phyloP scores from a whole-genome alignment of 2,329 filamentous ascomycete genomes.

The Trichoderma semiorbis region DNA sequence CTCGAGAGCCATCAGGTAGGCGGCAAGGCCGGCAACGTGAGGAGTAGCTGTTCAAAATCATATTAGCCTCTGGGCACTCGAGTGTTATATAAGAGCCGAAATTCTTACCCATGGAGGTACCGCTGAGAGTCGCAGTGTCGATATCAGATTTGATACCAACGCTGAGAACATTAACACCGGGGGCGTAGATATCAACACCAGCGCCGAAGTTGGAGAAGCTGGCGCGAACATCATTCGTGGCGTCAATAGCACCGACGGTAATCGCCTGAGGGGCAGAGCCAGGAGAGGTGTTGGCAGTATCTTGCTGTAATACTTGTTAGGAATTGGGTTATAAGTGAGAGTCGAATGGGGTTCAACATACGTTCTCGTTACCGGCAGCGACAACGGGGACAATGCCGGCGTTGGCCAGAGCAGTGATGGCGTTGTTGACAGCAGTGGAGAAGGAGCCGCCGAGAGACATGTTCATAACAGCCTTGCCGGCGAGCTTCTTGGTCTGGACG shows the following conservation, averaged over 20 bases:
- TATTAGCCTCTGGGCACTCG: neutral
- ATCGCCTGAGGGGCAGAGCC: conserved; percentile 55
- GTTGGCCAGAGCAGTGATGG: conserved; percentile 46
- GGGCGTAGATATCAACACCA: conserved; percentile 53
- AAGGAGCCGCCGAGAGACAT: conserved; percentile 56
- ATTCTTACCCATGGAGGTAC: conserved; percentile 54
- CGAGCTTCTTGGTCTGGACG: conserved; percentile 37
- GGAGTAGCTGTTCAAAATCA: conserved; percentile 48
- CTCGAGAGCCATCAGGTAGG: conserved; percentile 62
- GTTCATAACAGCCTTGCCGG: conserved; percentile 59
- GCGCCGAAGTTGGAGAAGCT: conserved; percentile 58
- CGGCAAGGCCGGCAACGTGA: conserved; percentile 64
- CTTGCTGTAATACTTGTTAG: conserved; percentile 30
- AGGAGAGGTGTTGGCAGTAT: conserved; percentile 50
- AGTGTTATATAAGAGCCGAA: too few relatives aligned
- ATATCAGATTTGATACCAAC: conserved; percentile 50
- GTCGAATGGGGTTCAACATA: conserved; percentile 23
- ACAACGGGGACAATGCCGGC: conserved; percentile 56
- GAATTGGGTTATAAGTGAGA: neutral
- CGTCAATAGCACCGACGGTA: conserved; percentile 58
- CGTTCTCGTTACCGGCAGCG: conserved; percentile 58
- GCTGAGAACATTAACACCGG: conserved; percentile 52
- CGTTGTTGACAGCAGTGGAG: conserved; percentile 52
- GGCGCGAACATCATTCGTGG: conserved; percentile 45
- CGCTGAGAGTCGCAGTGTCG: conserved; percentile 45